These are phyloP conservation scores for Tolypocladium nubicola DNA, from an alignment of 2,329 filamentous ascomycete genomes.

Conservation along the genomic window DNA sequence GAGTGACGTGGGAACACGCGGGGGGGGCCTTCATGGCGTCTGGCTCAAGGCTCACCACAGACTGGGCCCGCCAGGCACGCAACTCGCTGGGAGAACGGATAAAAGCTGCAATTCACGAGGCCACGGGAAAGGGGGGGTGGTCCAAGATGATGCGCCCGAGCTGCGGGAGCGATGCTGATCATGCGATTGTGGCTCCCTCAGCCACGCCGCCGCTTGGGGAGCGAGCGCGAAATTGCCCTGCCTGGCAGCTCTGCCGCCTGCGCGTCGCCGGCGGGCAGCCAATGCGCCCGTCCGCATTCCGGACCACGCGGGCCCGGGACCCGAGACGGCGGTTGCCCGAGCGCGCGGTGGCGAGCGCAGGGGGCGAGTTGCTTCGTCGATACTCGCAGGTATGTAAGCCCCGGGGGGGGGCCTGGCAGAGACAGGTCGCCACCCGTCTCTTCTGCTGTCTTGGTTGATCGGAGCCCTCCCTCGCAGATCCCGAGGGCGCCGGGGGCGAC, in stretches of 20 bases:
- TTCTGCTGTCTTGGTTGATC: neutral
- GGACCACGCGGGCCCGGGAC: neutral
- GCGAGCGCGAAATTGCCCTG: neutral
- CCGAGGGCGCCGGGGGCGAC: neutral
- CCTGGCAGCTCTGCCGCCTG: neutral
- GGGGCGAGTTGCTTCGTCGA: too few relatives aligned
- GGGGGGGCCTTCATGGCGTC: neutral
- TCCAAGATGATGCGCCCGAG: neutral
- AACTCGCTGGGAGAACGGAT: neutral
- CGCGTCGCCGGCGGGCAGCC: neutral
- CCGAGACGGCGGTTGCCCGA: neutral
- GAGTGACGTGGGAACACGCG: neutral
- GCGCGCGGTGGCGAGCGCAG: neutral
- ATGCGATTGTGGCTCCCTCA: neutral
- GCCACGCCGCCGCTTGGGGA: neutral
- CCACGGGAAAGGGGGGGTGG: neutral
- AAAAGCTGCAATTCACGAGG: neutral
- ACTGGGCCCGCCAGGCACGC: neutral
- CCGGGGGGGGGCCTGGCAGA: neutral
- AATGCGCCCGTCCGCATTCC: neutral
- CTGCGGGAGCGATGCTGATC: constrained; percentile 2
- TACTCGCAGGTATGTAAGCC: too few relatives aligned
- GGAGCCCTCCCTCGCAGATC: neutral
- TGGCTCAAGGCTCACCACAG: neutral
- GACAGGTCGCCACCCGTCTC: neutral